Evolutionary conservation across 305 asterid species (phyloP).

Genomic region (Ruellia speciosa): DNA sequence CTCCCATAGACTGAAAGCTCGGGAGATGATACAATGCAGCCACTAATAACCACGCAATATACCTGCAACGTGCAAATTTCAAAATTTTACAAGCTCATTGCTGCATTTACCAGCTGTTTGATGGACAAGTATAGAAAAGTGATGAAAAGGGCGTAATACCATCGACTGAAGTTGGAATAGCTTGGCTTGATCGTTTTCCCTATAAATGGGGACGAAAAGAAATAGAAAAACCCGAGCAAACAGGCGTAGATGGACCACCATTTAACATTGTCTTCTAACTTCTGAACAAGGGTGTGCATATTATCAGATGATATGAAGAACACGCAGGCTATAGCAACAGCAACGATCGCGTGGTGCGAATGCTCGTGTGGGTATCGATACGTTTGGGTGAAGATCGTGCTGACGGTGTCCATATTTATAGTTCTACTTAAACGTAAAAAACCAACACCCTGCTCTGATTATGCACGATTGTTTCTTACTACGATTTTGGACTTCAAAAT

Average conservation of each 20-base stretch:
- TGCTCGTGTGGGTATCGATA: constrained; percentile 97
- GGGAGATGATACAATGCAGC: constrained; percentile 99
- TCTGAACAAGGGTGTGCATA: constrained; percentile 92
- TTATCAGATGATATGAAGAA: constrained; percentile 96
- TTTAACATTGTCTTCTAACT: constrained; percentile 88
- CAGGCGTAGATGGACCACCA: constrained; percentile 99
- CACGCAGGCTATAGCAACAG: constrained; percentile 85
- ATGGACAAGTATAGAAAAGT: not conserved
- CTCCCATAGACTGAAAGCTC: constrained; percentile 99
- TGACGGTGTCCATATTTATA: constrained; percentile 71
- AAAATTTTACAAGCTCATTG: constrained; percentile 12
- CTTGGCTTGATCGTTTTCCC: constrained; percentile 96
- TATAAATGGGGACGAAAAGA: constrained; percentile 92
- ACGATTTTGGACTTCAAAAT: too few relatives aligned
- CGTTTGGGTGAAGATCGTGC: constrained; percentile 86
- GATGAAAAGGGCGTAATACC: constrained; percentile 40
- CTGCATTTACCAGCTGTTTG: not conserved
- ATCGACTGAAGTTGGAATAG: constrained; percentile 92
- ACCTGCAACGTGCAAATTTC: constrained; percentile 45
- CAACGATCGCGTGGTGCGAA: constrained; percentile 88
- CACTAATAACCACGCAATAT: constrained; percentile 82
- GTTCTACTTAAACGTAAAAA: too few relatives aligned
- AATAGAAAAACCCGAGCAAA: constrained; percentile 95
- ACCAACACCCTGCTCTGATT: too few relatives aligned
- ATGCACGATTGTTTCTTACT: too few relatives aligned